Conservation (phyloP, 345 rosid species). For the Camelina sativa region DNA sequence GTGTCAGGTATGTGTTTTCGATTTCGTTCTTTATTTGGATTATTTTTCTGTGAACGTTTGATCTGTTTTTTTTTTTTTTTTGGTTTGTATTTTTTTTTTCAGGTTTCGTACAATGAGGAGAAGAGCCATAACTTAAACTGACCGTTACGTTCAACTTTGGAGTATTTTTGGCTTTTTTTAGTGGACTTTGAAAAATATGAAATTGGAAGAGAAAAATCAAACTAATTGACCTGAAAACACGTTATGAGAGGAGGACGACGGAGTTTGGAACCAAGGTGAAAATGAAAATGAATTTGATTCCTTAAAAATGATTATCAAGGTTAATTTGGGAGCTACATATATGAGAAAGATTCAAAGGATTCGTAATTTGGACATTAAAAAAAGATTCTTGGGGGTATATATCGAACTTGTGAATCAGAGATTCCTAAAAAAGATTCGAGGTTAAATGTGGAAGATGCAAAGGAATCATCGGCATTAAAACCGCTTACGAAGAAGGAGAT, state of each 20-base stretch:
- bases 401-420: not conserved
- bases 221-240: conserved; percentile 15
- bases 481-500: not conserved
- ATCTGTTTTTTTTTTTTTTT: not conserved
- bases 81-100: not conserved
- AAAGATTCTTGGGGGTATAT: not conserved
- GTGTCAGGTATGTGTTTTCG: conserved; percentile 33
- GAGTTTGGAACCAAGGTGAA: not conserved
- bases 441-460: not conserved
- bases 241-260: not conserved
- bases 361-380: not conserved
- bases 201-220: conserved; percentile 8
- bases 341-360: not conserved
- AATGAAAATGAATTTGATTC: not conserved
- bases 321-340: not conserved
- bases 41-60: conserved; percentile 18
- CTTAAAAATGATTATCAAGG: not conserved
- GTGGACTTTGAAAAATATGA: conserved; percentile 7
- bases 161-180: not conserved
- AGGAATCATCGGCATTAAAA: not conserved
- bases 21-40: not conserved
- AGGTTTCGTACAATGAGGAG: conserved; percentile 27
- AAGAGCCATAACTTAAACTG: not conserved
- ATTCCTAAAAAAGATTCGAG: not conserved
- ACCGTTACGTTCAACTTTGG: conserved; percentile 26